Evolutionary conservation across 2,329 filamentous ascomycete genomes (phyloP).

Genomic region (Capronia americana): DNA sequence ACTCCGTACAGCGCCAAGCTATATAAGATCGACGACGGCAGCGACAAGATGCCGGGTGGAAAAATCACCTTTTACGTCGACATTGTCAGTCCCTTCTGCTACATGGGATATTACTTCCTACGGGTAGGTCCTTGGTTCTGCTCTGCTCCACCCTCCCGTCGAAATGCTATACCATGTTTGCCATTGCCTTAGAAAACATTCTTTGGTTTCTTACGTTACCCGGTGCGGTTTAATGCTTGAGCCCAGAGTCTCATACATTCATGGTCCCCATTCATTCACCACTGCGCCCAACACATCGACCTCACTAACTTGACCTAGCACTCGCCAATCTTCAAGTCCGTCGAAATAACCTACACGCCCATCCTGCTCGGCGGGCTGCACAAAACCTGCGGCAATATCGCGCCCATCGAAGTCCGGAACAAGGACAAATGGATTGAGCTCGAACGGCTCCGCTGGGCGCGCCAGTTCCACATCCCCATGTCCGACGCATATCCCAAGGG

Average conservation of each 20-base stretch:
- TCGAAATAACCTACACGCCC: constrained; percentile 63
- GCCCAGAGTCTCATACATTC: background rate
- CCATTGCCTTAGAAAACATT: background rate
- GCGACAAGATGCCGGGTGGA: constrained; percentile 41
- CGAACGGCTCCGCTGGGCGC: constrained; percentile 63
- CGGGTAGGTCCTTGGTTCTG: constrained; percentile 51
- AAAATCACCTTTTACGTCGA: constrained; percentile 65
- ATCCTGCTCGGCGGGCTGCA: constrained; percentile 67
- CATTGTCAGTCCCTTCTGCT: constrained; percentile 66
- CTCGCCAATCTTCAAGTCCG: constrained; percentile 61
- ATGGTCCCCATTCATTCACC: background rate
- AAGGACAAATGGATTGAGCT: constrained; percentile 63
- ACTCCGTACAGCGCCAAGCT: too few relatives aligned
- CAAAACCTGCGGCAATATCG: constrained; percentile 60
- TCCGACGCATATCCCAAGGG: constrained; percentile 51
- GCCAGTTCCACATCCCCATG: constrained; percentile 62
- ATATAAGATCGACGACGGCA: constrained; percentile 46
- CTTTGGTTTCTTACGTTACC: background rate
- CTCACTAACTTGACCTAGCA: constrained; percentile 45
- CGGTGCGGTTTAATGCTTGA: background rate
- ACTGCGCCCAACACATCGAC: background rate
- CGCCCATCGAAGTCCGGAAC: constrained; percentile 65
- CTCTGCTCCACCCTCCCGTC: constrained; percentile 1
- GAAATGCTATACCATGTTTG: background rate
- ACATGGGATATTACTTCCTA: constrained; percentile 64